Conservation (phyloP, 371 early-diverging fungal genomes). For the Rhizomucor pusillus region DNA sequence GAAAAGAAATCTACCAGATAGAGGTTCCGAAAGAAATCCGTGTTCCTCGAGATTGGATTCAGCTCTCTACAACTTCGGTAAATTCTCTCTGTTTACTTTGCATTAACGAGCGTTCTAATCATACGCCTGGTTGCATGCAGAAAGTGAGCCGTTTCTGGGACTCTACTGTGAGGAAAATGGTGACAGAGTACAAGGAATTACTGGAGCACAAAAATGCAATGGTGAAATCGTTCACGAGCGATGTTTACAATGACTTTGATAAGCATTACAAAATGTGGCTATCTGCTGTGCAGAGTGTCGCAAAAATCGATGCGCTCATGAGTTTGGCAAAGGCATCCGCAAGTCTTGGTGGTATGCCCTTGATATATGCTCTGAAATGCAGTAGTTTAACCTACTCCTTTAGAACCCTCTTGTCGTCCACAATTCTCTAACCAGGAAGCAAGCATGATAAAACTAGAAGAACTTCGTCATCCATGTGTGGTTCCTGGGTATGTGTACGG, state of each 20-base stretch:
- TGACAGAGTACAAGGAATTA: slow-evolving; percentile 77
- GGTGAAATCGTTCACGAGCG: slow-evolving; percentile 62
- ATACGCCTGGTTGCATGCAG: too few species aligned
- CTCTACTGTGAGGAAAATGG: slow-evolving; percentile 59
- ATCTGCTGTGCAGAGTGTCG: slow-evolving; percentile 68
- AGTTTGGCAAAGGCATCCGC: slow-evolving; percentile 76
- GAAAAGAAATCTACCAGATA: slow-evolving; percentile 95
- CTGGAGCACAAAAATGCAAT: slow-evolving; percentile 77
- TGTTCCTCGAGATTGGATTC: slow-evolving; percentile 80
- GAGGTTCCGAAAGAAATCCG: slow-evolving; percentile 81
- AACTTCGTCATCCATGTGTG: slow-evolving; percentile 88
- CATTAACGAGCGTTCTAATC: too few species aligned
- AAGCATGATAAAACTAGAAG: slow-evolving; percentile 72
- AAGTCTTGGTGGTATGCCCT: slow-evolving; percentile 63
- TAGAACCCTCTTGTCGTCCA: slow-evolving; percentile 79
- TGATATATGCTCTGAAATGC: background rate
- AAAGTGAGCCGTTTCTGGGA: slow-evolving; percentile 88
- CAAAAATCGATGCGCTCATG: slow-evolving; percentile 91
- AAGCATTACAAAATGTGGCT: slow-evolving; percentile 69
- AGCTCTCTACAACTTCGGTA: slow-evolving; percentile 78
- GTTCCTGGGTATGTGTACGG: slow-evolving; percentile 43
- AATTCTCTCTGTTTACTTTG: slow-evolving; percentile 5
- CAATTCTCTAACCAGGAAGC: slow-evolving; percentile 59
- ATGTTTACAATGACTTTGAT: slow-evolving; percentile 82
- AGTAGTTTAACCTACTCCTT: background rate